Evolutionary conservation across 306 rosid genomes (phyloP).

Genomic region (Bauhinia variegata): DNA sequence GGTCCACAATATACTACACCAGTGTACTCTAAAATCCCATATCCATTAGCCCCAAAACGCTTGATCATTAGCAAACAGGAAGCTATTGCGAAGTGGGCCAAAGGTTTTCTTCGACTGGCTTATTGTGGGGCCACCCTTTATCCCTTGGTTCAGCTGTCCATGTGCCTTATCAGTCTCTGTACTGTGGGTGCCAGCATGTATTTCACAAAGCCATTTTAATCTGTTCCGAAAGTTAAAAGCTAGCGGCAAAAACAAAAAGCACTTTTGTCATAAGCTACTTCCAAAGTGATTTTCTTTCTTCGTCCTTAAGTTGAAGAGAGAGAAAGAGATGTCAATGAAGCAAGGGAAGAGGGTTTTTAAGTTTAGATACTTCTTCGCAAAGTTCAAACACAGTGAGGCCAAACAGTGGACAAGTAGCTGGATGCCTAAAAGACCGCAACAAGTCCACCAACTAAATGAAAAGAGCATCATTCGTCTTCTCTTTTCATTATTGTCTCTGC

Average conservation of each 20-base stretch:
- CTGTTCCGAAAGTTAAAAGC: conserved; percentile 29
- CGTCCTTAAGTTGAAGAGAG: no score
- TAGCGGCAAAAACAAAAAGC: conserved; percentile 21
- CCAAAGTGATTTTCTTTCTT: conserved; percentile 33
- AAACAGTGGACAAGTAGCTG: conserved; percentile 31
- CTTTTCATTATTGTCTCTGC: conserved; percentile 32
- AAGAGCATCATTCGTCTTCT: conserved; percentile 5
- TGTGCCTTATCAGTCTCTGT: conserved; percentile 26
- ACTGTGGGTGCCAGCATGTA: conserved; percentile 37
- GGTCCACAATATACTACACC: no score
- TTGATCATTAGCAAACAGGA: no score
- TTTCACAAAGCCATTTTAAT: conserved; percentile 19
- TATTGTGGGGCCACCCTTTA: not conserved
- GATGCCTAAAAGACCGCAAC: conserved; percentile 18
- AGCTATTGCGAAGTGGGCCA: no score
- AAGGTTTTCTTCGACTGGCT: no score
- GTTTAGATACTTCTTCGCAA: conserved; percentile 27
- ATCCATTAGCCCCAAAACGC: no score
- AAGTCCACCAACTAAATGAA: conserved; percentile 10
- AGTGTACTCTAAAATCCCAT: no score
- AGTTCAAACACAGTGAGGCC: conserved; percentile 24
- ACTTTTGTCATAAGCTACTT: conserved; percentile 27
- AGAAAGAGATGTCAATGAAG: no score
- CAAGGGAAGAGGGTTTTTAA: no score
- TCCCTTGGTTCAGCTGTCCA: conserved; percentile 35